phyloP scores from a whole-genome alignment of 495 filamentous ascomycete species.

The Neurospora tetraspora region DNA sequence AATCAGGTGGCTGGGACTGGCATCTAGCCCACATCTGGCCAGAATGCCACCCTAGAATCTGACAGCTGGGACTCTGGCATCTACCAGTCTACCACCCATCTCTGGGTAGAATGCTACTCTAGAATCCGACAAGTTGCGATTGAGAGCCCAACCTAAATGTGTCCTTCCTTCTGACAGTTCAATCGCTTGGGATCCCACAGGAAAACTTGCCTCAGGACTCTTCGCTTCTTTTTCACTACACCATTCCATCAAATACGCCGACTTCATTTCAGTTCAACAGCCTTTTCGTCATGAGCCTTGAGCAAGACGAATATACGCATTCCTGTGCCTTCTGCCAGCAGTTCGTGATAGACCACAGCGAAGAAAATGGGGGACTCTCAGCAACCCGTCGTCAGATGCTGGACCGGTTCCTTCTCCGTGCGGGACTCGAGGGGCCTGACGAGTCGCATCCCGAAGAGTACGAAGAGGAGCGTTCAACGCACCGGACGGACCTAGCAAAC shows the following conservation, averaged over 20 bases:
- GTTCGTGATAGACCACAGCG: not conserved
- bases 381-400: not conserved
- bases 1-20: no score
- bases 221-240: not conserved
- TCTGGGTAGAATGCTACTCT: not conserved
- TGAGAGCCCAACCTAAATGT: not conserved
- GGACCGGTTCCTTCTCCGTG: not conserved
- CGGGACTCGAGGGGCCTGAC: not conserved
- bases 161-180: not conserved
- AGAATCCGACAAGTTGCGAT: not conserved
- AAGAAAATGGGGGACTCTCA: not conserved
- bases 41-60: no score
- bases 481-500: not conserved
- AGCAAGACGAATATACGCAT: not conserved
- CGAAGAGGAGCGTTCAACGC: not conserved
- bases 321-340: not conserved
- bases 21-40: no score
- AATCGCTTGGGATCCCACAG: not conserved
- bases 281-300: not conserved
- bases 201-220: not conserved
- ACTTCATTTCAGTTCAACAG: not conserved
- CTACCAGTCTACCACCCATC: not conserved
- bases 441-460: not conserved
- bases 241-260: not conserved
- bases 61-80: not conserved